Evolutionary conservation across 371 early-diverging fungal species (phyloP), one percentile per base, ranked within the genome.

Genomic region (Mucor irregularis): DNA sequence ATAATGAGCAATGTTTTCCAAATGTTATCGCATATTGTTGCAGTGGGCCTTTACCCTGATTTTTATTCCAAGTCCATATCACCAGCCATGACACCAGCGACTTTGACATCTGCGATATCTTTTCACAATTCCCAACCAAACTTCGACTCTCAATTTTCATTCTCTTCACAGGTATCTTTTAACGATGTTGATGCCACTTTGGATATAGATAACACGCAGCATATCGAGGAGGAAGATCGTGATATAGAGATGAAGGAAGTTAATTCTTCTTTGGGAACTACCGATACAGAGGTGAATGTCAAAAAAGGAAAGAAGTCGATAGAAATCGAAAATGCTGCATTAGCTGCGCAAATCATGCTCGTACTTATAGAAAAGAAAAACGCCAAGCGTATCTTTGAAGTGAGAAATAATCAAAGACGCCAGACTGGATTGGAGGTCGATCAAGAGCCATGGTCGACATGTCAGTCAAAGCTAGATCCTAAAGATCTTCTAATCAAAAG

Each of bases 301-400:
- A 42, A 9, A 3, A 39, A 39, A 1, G 24, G 30, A 17, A 53
- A 45, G 33, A 46, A 38, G 17, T 25, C 48, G 8, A 40, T 52
- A 9, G 53, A 43, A 16, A 31, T 57, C 1, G 58, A 57, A 22
- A 67, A 76, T 59, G 71, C 71, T 0, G 50, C 56, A 10, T 9
- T 48, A 25, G 76, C 76, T 21, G 68, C 73, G 10, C 62, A 64
- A 7, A 62, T 76, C 5, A 70, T 76, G 62, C 70, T 71, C 25
- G 54, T 66, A 5, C 34, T 76, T 22, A 67, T 76, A 7, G 76
- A 76, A 22, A 73, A 70, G 42, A 68, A 62, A 50, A 56, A 64
- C 21, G 61, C 64, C 0, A 76, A 73, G 26, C 57, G 71, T 14
- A 60, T 76, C 5, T 71, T 76, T 64, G 69, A 76, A 43, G 58